Evolutionary conservation across 2,329 filamentous ascomycete genomes (phyloP), one percentile per base, ranked within the genome.

Genomic region (Microdochium paspali): DNA sequence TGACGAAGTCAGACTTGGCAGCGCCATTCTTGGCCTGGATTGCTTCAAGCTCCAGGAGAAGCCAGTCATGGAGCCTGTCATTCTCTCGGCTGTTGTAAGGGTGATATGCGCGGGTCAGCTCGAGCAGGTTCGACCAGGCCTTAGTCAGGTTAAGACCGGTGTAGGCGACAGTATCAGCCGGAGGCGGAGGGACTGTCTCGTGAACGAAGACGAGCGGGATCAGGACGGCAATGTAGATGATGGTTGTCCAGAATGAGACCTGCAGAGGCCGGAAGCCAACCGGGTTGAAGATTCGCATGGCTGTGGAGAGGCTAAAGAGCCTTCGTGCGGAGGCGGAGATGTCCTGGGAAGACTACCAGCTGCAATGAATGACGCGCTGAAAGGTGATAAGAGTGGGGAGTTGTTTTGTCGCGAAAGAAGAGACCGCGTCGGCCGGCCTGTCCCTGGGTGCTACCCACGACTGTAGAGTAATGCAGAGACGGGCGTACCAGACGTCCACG

Each of bases 41-140:
- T 31, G 76, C 70, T 51, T 82, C 70, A 49, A 95, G 78, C 50
- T 90, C 80, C 18, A 69, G 58, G 51, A 96, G 70, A 28, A 97
- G 70, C 74, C 85, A 96, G 28, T 79, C 70, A 51, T 87, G 82
- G 28, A 96, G 82, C 23, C 80, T 71, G 56, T 95, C 90, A 62
- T 96, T 97, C 50, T 79, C 74, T 50, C 75, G 83, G 55, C 85
- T 90, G 67, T 95, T 96, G 70, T 88, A 95, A 0, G 93, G 91
- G 62, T 95, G 93, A 61, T 86, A 93, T 1, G 75, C 73, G 53
- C 74, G 74, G 28, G 85, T 91, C 44, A 98, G 74, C 47, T 74
- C 70, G 51, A 89, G 80, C 26, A 98, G 73, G 61, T 97, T 90
- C 12, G 74, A 67, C 90, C 90, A 97, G 31, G 91, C 89, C 66